Evolutionary conservation across 257 asterid genomes (phyloP), one percentile per base, ranked within the genome.

Genomic region (Capsicum baccatum): DNA sequence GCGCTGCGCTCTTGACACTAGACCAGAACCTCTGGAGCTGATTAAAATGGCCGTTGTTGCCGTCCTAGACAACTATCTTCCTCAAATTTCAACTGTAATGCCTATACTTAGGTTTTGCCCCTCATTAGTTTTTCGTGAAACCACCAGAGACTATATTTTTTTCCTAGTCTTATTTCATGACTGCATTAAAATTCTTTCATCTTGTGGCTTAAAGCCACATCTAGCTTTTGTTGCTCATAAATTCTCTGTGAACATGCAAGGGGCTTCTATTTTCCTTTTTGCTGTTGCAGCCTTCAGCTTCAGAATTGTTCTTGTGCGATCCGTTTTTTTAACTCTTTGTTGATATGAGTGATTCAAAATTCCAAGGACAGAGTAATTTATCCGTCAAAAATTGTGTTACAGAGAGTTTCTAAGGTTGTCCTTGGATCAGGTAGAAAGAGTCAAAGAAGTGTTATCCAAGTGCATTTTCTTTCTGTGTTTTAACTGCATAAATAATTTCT

Each of bases 381-480:
- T 44, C 2, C 4, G 37, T 13, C 37, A 71, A 47, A 44, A n/a
- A 44, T 44, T 9, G 58, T 11, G 10, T 47, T 5, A 17, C 37
- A 70, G 55, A 0, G 54, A 9, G 79, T 5, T 42, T 8, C 35
- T 69, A 8, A 39, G 37, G 58, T 71, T 44, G 10, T 10, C 58
- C 37, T 71, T 71, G 57, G 67, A 60, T 60, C 13, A 60, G 67
- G 57, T 71, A 9, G 55, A 16, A 42, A 69, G 55, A 8, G 70
- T 63, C 33, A 26, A 26, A 67, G 21, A 21, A 19, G 74, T 6
- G 57, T 19, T 44, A 70, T 9, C 37, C 37, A 42, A 70, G 57
- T 70, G 79, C 79, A 70, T 70, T 70, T 70, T 70, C 17, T 70
- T 70, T 70, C 17, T 33, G 9, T 21, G 57, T 48, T 44, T 70